phyloP scores from a whole-genome alignment of 2,329 filamentous ascomycete genomes.

The Neocatenulostroma microsporum region DNA sequence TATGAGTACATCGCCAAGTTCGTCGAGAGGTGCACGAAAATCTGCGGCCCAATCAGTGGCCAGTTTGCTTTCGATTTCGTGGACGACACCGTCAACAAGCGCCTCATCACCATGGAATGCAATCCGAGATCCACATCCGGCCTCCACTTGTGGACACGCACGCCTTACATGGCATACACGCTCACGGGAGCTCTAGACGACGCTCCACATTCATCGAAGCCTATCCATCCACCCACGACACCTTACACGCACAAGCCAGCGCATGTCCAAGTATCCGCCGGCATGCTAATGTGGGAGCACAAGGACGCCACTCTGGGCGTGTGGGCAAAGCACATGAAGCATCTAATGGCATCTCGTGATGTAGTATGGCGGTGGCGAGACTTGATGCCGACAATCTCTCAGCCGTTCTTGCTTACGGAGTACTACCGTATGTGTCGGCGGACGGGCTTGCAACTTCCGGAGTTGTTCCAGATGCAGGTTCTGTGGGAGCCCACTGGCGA shows the following conservation, averaged over 20 bases:
- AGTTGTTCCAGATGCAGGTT: slow-evolving; percentile 11
- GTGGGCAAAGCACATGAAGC: slow-evolving; percentile 23
- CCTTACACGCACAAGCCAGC: slow-evolving; percentile 6
- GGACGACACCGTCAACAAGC: slow-evolving; percentile 13
- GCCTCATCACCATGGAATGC: slow-evolving; percentile 25
- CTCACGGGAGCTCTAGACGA: no score
- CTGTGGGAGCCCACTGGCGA: slow-evolving; percentile 11
- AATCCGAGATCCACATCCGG: slow-evolving; percentile 25
- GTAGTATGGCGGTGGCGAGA: slow-evolving; percentile 24
- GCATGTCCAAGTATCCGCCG: slow-evolving; percentile 11
- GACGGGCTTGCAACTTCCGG: slow-evolving; percentile 9
- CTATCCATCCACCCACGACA: slow-evolving; percentile 12
- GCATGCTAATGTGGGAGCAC: slow-evolving; percentile 25
- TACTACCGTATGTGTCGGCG: slow-evolving; percentile 18
- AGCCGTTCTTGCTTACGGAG: slow-evolving; percentile 26
- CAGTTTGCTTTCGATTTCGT: slow-evolving; percentile 28
- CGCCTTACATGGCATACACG: slow-evolving; percentile 15
- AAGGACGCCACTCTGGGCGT: slow-evolving; percentile 12
- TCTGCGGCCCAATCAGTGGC: slow-evolving; percentile 8
- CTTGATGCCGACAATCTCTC: slow-evolving; percentile 21
- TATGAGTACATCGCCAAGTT: slow-evolving; percentile 21
- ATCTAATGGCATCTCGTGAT: slow-evolving; percentile 24
- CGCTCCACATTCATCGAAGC: no score
- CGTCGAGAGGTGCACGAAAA: slow-evolving; percentile 10
- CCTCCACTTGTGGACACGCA: slow-evolving; percentile 23